Percentiles rank a stretch among this genome's conserved stretches.
Conservation (phyloP, 192 early-diverging fungal species). For the Backusella australiensis region DNA sequence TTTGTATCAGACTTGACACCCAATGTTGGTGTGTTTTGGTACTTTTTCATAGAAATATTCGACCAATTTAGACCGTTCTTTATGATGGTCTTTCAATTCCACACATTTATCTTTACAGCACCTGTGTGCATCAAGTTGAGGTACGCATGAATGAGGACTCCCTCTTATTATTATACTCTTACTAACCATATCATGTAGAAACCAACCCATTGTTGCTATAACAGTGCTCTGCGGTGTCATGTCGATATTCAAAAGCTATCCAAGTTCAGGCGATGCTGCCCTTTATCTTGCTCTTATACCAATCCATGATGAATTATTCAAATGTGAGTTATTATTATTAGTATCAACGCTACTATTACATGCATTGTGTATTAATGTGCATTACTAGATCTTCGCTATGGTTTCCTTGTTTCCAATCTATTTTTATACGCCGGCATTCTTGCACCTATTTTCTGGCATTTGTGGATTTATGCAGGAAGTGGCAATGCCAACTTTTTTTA, state of each 20-base stretch:
- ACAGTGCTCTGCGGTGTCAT: slow-evolving; percentile 72
- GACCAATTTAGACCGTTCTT: slow-evolving; percentile 97
- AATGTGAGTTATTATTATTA: slow-evolving; percentile 60
- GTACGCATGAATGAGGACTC: slow-evolving; percentile 35
- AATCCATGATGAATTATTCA: slow-evolving; percentile 79
- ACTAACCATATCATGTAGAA: slow-evolving; percentile 34
- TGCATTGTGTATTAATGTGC: too few species aligned
- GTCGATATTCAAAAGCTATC: slow-evolving; percentile 92
- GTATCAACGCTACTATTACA: too few species aligned
- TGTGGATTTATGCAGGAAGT: slow-evolving; percentile 94
- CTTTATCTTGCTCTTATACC: slow-evolving; percentile 82
- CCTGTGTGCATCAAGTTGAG: slow-evolving; percentile 80
- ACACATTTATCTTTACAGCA: slow-evolving; percentile 84
- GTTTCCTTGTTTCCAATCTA: slow-evolving; percentile 68
- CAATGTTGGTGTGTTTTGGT: slow-evolving; percentile 97
- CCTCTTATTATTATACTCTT: neutral
- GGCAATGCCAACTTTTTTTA: slow-evolving; percentile 99
- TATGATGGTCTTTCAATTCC: slow-evolving; percentile 90
- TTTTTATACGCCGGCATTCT: slow-evolving; percentile 75
- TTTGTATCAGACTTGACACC: slow-evolving; percentile 85
- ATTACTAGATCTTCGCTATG: slow-evolving; percentile 74
- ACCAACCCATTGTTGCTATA: slow-evolving; percentile 77
- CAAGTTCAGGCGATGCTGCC: slow-evolving; percentile 82
- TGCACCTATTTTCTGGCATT: slow-evolving; percentile 87
- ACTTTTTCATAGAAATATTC: slow-evolving; percentile 99